A percentile compares a stretch with the other conserved stretches of the same genome.
Conservation (phyloP, 345 rosid genomes). For the Gossypium thurberi region DNA sequence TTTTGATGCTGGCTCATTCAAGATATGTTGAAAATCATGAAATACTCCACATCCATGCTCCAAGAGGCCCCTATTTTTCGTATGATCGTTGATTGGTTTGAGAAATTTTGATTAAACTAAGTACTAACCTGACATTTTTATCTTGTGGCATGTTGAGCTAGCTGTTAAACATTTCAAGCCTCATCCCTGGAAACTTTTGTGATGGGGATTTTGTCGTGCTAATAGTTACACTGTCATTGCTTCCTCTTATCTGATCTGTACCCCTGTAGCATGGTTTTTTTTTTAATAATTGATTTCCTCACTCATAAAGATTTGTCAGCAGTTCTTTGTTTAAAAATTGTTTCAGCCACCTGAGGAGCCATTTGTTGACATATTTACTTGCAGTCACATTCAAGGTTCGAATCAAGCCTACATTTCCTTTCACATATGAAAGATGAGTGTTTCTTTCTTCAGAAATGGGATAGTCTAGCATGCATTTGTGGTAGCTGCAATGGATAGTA, state of each 20-base stretch:
- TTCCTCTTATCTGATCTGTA: slow-evolving; percentile 5
- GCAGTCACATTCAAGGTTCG: not conserved
- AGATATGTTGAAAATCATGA: slow-evolving; percentile 15
- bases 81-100: not conserved
- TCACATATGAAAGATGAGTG: not conserved
- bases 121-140: slow-evolving; percentile 4
- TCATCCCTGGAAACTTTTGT: not conserved
- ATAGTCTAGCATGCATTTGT: not conserved
- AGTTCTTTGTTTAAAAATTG: not conserved
- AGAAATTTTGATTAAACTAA: not conserved
- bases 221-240: not conserved
- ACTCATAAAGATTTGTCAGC: not conserved
- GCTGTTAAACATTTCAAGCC: not conserved
- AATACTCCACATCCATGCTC: not conserved
- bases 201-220: not conserved
- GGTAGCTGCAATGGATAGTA: not conserved
- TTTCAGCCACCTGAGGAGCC: not conserved
- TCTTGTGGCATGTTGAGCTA: slow-evolving; percentile 3
- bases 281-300: not conserved
- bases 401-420: not conserved
- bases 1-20: slow-evolving; percentile 34
- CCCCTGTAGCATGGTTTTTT: not conserved
- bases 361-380: not conserved
- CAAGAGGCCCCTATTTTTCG: slow-evolving; percentile 9
- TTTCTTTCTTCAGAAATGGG: not conserved